Evolutionary conservation across 2,329 filamentous ascomycete genomes (phyloP), one percentile per base, ranked within the genome.

Genomic region (Cladosporium phlei): DNA sequence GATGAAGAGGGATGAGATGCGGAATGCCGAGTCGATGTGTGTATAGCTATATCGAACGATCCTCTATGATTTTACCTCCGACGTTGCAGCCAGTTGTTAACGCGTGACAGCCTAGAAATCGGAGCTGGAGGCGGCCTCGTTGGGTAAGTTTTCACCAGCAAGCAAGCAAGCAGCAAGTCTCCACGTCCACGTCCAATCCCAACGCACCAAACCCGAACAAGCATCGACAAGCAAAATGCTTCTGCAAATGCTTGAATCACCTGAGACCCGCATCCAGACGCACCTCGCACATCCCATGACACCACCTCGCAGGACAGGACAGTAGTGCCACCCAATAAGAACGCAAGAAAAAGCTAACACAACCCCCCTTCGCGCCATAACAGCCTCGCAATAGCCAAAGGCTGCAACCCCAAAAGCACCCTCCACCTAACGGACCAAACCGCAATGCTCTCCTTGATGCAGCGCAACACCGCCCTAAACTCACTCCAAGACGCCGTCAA

Each of bases 61-160:
- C 10, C n/a, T 29, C 9, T 29, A 24, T 28, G 22, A 24, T 14
- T 24, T 14, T 27, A 12, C 20, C 25, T 12, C 20, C 20, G 3
- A 9, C 21, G n/a, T 24, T 8, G 16, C 8, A 25, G 11, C 20
- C 16, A 12, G 5, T 42, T 16, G 25, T 42, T 21, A 42, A 43
- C 45, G 45, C 21, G 12, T 50, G 14, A 44, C 60, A 95, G 88
- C 70, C 73, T 97, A 59, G 93, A 97, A 69, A 76, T 98, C 32
- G 93, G 93, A 47, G 88, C 91, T 50, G 93, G 93, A 49, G 88
- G 90, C 47, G 93, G 93, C 16, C 77, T 97, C 40, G 88, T 95
- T 39, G 90, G 72, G 70, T 72, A 64, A 48, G 63, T 52, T n/a
- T n/a, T n/a, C n/a, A n/a, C n/a, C n/a, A n/a, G n/a, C n/a, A n/a